Percentiles rank a stretch among this genome's conserved stretches.
Conservation (phyloP, 179 eudicot genomes). For the Vitellaria paradoxa region DNA sequence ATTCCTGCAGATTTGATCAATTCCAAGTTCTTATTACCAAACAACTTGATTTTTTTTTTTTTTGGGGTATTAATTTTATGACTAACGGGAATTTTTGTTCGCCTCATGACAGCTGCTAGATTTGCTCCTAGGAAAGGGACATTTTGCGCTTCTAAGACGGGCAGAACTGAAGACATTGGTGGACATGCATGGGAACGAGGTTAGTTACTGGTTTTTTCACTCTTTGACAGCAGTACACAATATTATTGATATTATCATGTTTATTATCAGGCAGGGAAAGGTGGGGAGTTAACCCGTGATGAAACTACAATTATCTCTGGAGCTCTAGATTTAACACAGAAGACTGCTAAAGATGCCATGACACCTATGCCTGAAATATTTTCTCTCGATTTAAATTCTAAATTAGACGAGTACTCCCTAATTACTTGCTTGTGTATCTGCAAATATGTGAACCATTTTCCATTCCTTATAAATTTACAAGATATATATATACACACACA, state of each 20-base stretch:
- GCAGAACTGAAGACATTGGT: constrained; percentile 79
- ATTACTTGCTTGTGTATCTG: constrained; percentile 4
- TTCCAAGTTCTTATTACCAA: neutral
- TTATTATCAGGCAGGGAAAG: constrained; percentile 66
- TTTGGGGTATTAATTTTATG: neutral
- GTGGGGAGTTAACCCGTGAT: constrained; percentile 72
- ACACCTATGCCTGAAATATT: constrained; percentile 63
- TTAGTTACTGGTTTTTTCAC: too few species aligned
- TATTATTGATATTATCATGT: neutral
- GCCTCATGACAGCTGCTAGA: constrained; percentile 52
- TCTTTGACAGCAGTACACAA: too few species aligned
- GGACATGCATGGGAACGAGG: constrained; percentile 72
- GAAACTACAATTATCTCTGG: constrained; percentile 81
- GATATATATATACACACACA: too few species aligned
- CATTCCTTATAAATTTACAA: neutral
- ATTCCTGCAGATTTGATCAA: neutral
- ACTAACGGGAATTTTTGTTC: neutral
- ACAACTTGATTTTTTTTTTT: neutral
- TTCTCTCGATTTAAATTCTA: constrained; percentile 60
- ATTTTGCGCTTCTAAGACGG: constrained; percentile 55
- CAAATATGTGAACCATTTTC: neutral
- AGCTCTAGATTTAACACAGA: constrained; percentile 61
- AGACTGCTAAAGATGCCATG: constrained; percentile 77
- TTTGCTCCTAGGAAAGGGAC: constrained; percentile 60
- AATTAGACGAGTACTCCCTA: constrained; percentile 51